Base-by-base conservation (phyloP, 2,329 filamentous ascomycete species). In the Exophiala aquamarina region DNA sequence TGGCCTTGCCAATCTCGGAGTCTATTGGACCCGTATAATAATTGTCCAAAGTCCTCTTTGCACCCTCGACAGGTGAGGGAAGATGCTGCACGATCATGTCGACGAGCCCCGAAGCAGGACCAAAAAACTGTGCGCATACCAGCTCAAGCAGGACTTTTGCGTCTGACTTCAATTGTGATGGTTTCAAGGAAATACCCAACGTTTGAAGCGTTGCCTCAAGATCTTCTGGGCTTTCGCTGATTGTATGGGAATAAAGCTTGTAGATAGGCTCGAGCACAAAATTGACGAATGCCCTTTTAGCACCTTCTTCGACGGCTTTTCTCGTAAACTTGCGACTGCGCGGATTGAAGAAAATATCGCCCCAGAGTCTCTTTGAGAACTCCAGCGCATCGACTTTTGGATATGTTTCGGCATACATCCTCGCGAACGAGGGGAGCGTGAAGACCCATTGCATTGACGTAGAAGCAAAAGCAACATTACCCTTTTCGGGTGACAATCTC, bases 181-280 rank as follows among this genome's bases (percentile, higher is more conserved):
- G 92, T 71, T 97, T 98, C 54, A 98, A 72, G 15, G 76, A 70
- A 59, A 98, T 95, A 10, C 90, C 89, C 8, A 98, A 75, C 15
- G 82, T 83, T 14, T 79, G 83, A 47, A 98, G 71, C 0, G 90
- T 93, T 37, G 78, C 78, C 62, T 87, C 90, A 50, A 98, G 73
- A 59, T 95, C 87, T 44, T 89, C 84, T 0, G 92, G 87, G 61
- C 84, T 92, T 64, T 94, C 87, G 63, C 90, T 94, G 62, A 98
- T 89, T 3, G 91, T 94, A 66, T 96, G 89, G 13, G 90, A 92
- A 66, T 92, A 97, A 33, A 98, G 78, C 69, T 98, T 98, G 78
- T 98, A 98, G 58, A 98, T 90, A 14, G 93, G 93, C 65, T 98
- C 93, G 38, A 98, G 75, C 20, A 98, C 80, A 66, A 97, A 98